Percentiles rank a stretch among this genome's conserved stretches.
Evolutionary conservation across 805 yeast species (phyloP).

Genomic region (Kuraishia ogatae): DNA sequence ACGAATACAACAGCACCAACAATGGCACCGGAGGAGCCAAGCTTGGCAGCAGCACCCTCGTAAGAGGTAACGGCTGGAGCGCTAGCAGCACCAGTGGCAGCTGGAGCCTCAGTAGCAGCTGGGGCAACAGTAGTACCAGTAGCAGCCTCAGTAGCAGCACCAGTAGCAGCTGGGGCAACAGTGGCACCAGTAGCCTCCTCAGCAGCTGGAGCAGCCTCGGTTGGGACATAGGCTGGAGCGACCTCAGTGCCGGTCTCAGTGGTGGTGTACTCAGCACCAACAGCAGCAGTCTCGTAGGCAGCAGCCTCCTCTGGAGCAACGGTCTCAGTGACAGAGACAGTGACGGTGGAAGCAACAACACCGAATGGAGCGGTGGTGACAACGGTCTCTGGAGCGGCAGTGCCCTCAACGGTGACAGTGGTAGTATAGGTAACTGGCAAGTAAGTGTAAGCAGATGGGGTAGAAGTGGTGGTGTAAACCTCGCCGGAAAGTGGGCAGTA

Average conservation of each 20-base stretch:
- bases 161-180: slow-evolving; percentile 9
- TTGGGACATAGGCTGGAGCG: slow-evolving; percentile 12
- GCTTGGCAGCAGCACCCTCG: slow-evolving; percentile 15
- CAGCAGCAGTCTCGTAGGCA: not conserved
- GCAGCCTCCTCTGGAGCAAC: not conserved
- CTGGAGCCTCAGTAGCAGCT: slow-evolving; percentile 9
- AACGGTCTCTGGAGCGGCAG: slow-evolving; percentile 1
- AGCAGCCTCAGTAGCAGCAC: slow-evolving; percentile 9
- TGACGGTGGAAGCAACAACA: not conserved
- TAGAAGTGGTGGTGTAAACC: slow-evolving; percentile 18
- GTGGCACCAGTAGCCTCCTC: slow-evolving; percentile 4
- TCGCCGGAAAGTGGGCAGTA: slow-evolving; percentile 19
- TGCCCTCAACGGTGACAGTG: slow-evolving; percentile 3
- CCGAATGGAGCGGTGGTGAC: slow-evolving; percentile 5
- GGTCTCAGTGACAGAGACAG: slow-evolving; percentile 2
- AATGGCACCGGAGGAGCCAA: slow-evolving; percentile 14
- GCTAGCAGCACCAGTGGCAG: slow-evolving; percentile 7
- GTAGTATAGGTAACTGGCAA: slow-evolving; percentile 19
- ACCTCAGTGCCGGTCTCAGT: slow-evolving; percentile 23
- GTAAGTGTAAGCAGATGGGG: slow-evolving; percentile 20
- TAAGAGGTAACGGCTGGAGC: slow-evolving; percentile 10
- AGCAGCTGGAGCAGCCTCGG: slow-evolving; percentile 13
- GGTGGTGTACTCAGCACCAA: slow-evolving; percentile 19
- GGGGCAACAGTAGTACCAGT: slow-evolving; percentile 7
- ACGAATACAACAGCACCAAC: slow-evolving; percentile 14